Evolutionary conservation across 306 rosid genomes (phyloP), one percentile per base, ranked within the genome.

Genomic region (Quercus bicolor): DNA sequence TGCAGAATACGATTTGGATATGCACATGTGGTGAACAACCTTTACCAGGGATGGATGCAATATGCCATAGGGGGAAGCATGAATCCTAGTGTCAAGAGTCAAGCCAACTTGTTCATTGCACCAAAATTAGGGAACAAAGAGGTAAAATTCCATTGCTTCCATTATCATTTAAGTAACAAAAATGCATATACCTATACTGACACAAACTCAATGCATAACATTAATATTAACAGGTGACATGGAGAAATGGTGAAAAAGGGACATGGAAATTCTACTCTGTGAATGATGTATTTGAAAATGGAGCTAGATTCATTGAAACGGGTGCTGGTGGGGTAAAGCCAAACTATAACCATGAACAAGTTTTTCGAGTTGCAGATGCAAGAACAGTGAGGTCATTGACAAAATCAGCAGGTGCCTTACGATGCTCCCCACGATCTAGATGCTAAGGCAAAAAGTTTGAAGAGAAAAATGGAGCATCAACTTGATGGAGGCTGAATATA

Each of bases 101-200:
- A 87, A 70, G 34, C 86, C 68, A 87, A 87, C 73, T 81, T 84
- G 15, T 84, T 87, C n/a, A 82, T 87, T 82, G 88, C 87, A 71
- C 88, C 88, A 0, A 75, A 45, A 43, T 33, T 57, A 0, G 84
- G 87, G 15, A 87, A 37, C 52, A 66, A 68, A 8, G 88, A 82
- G 87, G 88, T 84, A 82, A 40, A 40, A 21, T 5, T 1, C 10
- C 64, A 56, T 20, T 45, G 15, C n/a, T 19, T 1, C 4, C 21
- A 48, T 10, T 48, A 1, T 40, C 45, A 40, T 40, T 8, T 40
- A 2, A 40, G 45, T 40, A 40, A 40, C 12, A 40, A 40, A 34
- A 40, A 40, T 40, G 45, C 12, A 40, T 40, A 40, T 8, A 8
- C 45, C 45, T 1, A 40, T 8, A 40, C 45, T 40, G 8, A 8